Conservation (phyloP, 352 stramenopile genomes). For the Thalassiosira allenii region DNA sequence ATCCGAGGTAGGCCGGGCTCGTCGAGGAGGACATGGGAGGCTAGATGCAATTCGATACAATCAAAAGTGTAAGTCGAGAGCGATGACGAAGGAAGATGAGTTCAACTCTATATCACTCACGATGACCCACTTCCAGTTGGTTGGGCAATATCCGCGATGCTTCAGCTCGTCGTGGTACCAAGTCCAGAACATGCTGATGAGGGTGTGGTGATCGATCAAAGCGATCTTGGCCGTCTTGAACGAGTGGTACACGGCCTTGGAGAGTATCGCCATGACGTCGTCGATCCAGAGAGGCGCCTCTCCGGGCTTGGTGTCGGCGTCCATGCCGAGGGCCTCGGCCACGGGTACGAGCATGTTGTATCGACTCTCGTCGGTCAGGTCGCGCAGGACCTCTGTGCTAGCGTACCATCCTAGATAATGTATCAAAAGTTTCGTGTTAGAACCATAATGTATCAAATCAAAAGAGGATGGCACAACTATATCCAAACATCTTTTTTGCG, state of each 20-base stretch:
- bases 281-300: slow-evolving; percentile 48
- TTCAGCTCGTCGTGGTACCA: slow-evolving; percentile 47
- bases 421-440: too few species aligned
- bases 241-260: slow-evolving; percentile 41
- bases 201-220: slow-evolving; percentile 47
- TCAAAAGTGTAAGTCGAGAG: background rate
- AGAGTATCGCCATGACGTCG: slow-evolving; percentile 43
- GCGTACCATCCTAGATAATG: too few species aligned
- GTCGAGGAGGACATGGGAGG: slow-evolving; percentile 46
- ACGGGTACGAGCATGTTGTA: slow-evolving; percentile 54
- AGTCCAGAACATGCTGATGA: slow-evolving; percentile 51
- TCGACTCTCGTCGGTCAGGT: slow-evolving; percentile 31
- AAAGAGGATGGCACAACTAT: too few species aligned
- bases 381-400: slow-evolving; percentile 45
- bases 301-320: slow-evolving; percentile 40
- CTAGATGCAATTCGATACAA: background rate
- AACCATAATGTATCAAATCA: too few species aligned
- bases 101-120: slow-evolving; percentile 10
- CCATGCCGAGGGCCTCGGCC: slow-evolving; percentile 36
- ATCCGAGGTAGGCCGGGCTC: slow-evolving; percentile 43
- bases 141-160: slow-evolving; percentile 39
- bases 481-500: too few species aligned
- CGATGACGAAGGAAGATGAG: background rate
- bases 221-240: slow-evolving; percentile 45
- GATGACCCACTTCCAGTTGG: slow-evolving; percentile 63